A percentile compares a stretch with the other conserved stretches of the same genome.
These are phyloP conservation scores for Sugiyamaella qingdaonensis DNA, from an alignment of 805 yeast genomes.

Conservation along the genomic window DNA sequence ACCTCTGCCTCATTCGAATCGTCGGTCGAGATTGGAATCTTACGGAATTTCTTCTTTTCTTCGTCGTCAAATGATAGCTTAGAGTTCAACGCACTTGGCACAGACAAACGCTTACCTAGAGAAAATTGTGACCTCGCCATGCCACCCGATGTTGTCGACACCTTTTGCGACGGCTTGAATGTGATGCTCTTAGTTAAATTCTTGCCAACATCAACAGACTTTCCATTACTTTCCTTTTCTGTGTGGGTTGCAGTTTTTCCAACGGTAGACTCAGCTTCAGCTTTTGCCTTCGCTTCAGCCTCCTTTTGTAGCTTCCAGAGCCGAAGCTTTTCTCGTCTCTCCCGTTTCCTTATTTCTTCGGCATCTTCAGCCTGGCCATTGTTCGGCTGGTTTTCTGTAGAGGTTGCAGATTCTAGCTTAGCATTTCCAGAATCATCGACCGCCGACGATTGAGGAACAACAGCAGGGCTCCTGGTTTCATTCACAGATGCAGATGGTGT, in stretches of 20 bases:
- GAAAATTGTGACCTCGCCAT: constrained; percentile 4
- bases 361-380: constrained; percentile 20
- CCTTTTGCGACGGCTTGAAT: neutral
- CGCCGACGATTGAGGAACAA: no score
- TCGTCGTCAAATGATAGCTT: constrained; percentile 8
- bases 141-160: neutral
- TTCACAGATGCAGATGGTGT: neutral
- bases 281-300: constrained; percentile 28
- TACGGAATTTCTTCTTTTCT: neutral
- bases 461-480: neutral
- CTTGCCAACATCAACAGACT: neutral
- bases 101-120: constrained; percentile 1
- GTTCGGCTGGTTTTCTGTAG: neutral
- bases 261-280: constrained; percentile 10
- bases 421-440: no score
- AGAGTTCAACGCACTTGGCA: neutral
- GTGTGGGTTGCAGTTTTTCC: neutral
- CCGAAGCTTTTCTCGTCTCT: constrained; percentile 51
- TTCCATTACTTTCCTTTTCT: neutral
- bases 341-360: constrained; percentile 36
- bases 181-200: constrained; percentile 1
- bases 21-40: neutral
- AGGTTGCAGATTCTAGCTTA: no score
- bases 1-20: constrained; percentile 1
- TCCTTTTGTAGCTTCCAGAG: constrained; percentile 59